These are phyloP conservation scores for Diospyros kaki DNA, from an alignment of 148 eudicot genomes.

Conservation along the genomic window DNA sequence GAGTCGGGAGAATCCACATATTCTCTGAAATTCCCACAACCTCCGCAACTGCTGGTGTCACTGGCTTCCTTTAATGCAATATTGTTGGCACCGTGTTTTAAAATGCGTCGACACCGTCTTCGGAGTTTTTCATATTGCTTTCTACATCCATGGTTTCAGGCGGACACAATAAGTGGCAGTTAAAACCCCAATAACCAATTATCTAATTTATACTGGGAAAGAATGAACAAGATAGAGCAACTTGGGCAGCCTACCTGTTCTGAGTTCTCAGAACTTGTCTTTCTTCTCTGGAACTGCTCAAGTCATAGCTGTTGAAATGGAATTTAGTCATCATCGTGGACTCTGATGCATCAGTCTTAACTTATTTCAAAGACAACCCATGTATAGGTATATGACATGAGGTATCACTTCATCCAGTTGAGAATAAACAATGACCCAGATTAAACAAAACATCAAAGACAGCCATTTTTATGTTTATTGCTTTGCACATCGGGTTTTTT, in stretches of 20 bases:
- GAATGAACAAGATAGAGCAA: too few species aligned
- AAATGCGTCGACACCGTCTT: constrained; percentile 60
- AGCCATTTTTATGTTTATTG: neutral
- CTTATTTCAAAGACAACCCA: neutral
- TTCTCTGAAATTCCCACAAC: constrained; percentile 26
- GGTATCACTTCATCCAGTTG: too few species aligned
- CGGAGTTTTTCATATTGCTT: constrained; percentile 86
- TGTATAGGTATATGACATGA: too few species aligned
- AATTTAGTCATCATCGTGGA: neutral
- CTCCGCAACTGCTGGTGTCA: constrained; percentile 35
- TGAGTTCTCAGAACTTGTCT: constrained; percentile 55
- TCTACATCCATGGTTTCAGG: constrained; percentile 12
- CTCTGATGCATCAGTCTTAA: neutral
- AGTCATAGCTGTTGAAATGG: constrained; percentile 55
- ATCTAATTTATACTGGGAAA: too few species aligned
- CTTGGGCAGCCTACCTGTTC: constrained; percentile 48
- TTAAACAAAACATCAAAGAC: neutral
- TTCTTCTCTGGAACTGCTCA: constrained; percentile 72
- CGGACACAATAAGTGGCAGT: too few species aligned
- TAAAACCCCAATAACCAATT: too few species aligned
- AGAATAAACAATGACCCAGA: neutral
- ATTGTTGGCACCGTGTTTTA: constrained; percentile 36
- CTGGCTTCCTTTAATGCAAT: constrained; percentile 27
- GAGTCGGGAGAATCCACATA: constrained; percentile 57
- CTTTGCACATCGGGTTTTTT: too few species aligned